Evolutionary conservation across 371 early-diverging fungal species (phyloP).

Genomic region (Fennellomyces sp.): DNA sequence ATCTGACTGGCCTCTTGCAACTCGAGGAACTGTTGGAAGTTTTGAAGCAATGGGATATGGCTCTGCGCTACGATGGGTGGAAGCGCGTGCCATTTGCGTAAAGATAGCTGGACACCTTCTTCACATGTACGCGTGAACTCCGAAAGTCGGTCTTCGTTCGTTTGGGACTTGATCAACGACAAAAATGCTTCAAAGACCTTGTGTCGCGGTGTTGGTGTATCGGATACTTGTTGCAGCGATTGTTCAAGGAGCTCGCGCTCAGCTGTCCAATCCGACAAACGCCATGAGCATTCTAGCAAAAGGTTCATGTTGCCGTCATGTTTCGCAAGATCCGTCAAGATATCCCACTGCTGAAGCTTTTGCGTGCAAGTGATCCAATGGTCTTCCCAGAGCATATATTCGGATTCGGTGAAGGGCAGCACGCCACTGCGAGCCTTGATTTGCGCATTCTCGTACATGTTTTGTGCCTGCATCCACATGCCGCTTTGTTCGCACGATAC

Average conservation of each 20-base stretch:
- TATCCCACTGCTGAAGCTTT: conserved; percentile 98
- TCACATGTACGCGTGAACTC: conserved; percentile 86
- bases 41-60: conserved; percentile 86
- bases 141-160: conserved; percentile 60
- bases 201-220: conserved; percentile 67
- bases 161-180: conserved; percentile 69
- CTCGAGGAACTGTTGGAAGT: conserved; percentile 96
- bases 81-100: conserved; percentile 86
- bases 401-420: conserved; percentile 94
- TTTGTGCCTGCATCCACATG: conserved; percentile 93
- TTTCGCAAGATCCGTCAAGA: conserved; percentile 90
- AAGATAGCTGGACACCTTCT: conserved; percentile 85
- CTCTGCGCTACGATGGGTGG: conserved; percentile 84
- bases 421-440: conserved; percentile 87
- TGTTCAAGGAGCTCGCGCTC: conserved; percentile 77
- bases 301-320: conserved; percentile 87
- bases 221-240: conserved; percentile 61
- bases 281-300: conserved; percentile 90
- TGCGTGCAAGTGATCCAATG: conserved; percentile 95
- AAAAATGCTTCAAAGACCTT: conserved; percentile 90
- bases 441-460: conserved; percentile 93
- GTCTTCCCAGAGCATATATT: conserved; percentile 97
- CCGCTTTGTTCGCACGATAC: conserved; percentile 94
- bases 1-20: conserved; percentile 91
- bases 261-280: conserved; percentile 87